These are phyloP conservation scores for Podila epigama DNA, from an alignment of 192 early-diverging fungal species.

Conservation along the genomic window DNA sequence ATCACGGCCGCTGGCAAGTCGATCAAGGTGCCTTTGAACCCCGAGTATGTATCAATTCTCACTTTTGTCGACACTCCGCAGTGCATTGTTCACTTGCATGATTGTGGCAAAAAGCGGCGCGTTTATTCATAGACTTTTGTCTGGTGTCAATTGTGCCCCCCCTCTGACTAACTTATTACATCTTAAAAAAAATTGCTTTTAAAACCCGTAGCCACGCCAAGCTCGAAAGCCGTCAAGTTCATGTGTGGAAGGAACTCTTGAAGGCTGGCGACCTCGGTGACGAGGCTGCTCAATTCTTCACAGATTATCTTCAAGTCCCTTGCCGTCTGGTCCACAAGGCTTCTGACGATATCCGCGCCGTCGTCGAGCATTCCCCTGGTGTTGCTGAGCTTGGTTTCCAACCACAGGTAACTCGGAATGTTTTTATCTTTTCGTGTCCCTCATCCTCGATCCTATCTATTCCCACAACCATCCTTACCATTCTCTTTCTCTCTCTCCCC, in stretches of 20 bases:
- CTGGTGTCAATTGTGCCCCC: background rate
- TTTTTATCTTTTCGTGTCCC: background rate
- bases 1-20: constrained; percentile 33
- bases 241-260: constrained; percentile 51
- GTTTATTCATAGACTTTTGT: background rate
- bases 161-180: background rate
- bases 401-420: constrained; percentile 12
- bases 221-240: constrained; percentile 26
- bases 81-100: too few relatives aligned
- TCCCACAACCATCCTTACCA: background rate
- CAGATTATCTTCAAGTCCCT: constrained; percentile 51
- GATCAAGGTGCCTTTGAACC: constrained; percentile 30
- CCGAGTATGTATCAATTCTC: constrained; percentile 23
- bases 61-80: background rate
- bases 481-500: background rate
- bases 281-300: constrained; percentile 64
- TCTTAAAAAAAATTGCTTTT: background rate
- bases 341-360: constrained; percentile 35
- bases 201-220: constrained; percentile 18
- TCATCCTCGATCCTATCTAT: background rate
- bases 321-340: constrained; percentile 60
- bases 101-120: background rate
- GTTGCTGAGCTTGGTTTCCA: constrained; percentile 26
- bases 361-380: constrained; percentile 58
- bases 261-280: constrained; percentile 71